These are phyloP conservation scores for Kentomonas sorsogonicus DNA, from an alignment of 208 protist species.

Conservation along the genomic window DNA sequence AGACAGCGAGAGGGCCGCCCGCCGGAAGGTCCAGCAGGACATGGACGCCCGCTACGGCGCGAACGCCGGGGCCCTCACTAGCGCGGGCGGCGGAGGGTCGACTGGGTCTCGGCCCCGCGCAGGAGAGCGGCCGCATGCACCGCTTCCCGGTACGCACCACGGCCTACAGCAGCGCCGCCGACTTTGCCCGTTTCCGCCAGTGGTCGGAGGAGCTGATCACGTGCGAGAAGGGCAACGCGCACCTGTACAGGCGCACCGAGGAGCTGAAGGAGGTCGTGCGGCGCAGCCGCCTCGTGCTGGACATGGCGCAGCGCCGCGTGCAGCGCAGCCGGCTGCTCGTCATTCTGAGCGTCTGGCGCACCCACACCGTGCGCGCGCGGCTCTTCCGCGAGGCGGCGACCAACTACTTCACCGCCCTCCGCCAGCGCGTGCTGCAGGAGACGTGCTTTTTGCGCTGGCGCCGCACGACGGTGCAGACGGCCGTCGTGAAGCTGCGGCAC, in stretches of 20 bases:
- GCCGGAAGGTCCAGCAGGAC: no score
- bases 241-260: conserved; percentile 25
- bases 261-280: conserved; percentile 36
- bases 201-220: conserved; percentile 59
- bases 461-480: conserved; percentile 36
- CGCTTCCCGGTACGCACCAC: no score
- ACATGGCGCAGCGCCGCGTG: conserved; percentile 34
- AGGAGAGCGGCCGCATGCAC: conserved; percentile 12
- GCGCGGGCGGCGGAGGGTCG: neutral
- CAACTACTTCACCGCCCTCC: conserved; percentile 26
- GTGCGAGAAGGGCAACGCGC: conserved; percentile 24
- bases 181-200: conserved; percentile 46
- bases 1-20: no score
- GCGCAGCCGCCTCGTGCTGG: conserved; percentile 42
- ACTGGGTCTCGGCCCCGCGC: no score
- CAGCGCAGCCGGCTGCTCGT: conserved; percentile 20
- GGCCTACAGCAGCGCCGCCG: conserved; percentile 25
- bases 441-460: conserved; percentile 69
- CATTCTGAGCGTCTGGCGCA: conserved; percentile 53
- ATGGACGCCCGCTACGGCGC: no score
- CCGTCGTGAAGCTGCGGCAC: conserved; percentile 30
- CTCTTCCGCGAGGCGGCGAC: conserved; percentile 25
- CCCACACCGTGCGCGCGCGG: conserved; percentile 20
- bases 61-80: neutral
- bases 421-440: conserved; percentile 34